phyloP scores from a whole-genome alignment of 2,329 filamentous ascomycete genomes.

The Sporothrix mexicana region DNA sequence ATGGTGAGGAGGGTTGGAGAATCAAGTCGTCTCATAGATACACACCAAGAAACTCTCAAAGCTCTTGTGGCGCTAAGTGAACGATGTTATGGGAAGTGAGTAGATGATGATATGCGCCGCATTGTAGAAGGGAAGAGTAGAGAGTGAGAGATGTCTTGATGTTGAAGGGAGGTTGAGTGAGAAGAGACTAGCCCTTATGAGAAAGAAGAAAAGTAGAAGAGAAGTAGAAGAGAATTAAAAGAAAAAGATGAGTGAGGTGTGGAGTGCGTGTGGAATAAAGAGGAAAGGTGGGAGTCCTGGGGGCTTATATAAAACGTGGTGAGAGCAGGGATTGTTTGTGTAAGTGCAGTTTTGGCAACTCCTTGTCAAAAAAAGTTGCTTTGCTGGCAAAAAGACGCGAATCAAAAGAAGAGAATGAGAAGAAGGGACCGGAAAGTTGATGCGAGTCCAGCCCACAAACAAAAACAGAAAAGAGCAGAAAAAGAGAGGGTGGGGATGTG shows the following conservation, averaged over 20 bases:
- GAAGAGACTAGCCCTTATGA: constrained; percentile 14
- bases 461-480: constrained; percentile 12
- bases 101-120: constrained; percentile 29
- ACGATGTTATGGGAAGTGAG: constrained; percentile 20
- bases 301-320: constrained; percentile 25
- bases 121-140: constrained; percentile 32
- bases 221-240: neutral
- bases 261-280: constrained; percentile 13
- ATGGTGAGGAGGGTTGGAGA: neutral
- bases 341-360: constrained; percentile 24
- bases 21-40: constrained; percentile 9
- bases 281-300: constrained; percentile 18
- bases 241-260: constrained; percentile 8
- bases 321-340: constrained; percentile 27
- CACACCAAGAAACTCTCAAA: constrained; percentile 14
- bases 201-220: constrained; percentile 22
- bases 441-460: constrained; percentile 37
- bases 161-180: neutral
- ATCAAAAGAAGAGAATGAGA: neutral
- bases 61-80: constrained; percentile 3
- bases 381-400: constrained; percentile 15
- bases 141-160: neutral
- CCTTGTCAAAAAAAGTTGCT: constrained; percentile 10
- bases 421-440: constrained; percentile 31
- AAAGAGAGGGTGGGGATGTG: constrained; percentile 28